A percentile compares a stretch with the other conserved stretches of the same genome.
phyloP scores from a whole-genome alignment of 2,329 filamentous ascomycete genomes.

The Parasarocladium wereldwijsianum region DNA sequence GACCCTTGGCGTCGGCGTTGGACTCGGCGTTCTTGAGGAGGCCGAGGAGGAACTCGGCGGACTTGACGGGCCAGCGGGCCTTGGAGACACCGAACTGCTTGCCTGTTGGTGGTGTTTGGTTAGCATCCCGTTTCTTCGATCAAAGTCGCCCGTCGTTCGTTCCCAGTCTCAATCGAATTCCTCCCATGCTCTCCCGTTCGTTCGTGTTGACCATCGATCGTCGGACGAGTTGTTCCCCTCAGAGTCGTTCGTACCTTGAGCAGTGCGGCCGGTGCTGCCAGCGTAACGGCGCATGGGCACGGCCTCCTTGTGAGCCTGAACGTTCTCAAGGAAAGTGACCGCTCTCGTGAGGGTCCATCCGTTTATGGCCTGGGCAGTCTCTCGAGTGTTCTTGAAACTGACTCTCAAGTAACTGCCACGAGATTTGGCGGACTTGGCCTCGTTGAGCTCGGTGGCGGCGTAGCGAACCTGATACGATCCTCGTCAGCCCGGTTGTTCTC shows the following conservation, averaged over 20 bases:
- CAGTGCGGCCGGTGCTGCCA: slow-evolving; percentile 85
- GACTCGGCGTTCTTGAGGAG: slow-evolving; percentile 96
- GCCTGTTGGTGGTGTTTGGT: slow-evolving; percentile 41
- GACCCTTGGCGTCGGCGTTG: slow-evolving; percentile 93
- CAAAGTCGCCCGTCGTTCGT: no score
- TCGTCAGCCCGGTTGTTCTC: not conserved
- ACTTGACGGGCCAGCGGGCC: slow-evolving; percentile 99
- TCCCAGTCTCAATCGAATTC: no score
- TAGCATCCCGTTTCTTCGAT: slow-evolving; percentile 8
- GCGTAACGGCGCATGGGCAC: slow-evolving; percentile 97
- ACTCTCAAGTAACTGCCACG: slow-evolving; percentile 98
- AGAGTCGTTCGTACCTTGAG: slow-evolving; percentile 92
- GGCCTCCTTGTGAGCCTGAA: slow-evolving; percentile 91
- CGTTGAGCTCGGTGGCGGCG: slow-evolving; percentile 77
- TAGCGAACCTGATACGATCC: slow-evolving; percentile 99
- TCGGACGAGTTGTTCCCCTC: no score
- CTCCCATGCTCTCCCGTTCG: no score
- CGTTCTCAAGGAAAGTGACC: slow-evolving; percentile 94
- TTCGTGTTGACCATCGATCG: no score
- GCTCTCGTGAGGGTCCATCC: slow-evolving; percentile 96
- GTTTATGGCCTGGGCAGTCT: slow-evolving; percentile 98
- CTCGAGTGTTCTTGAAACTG: slow-evolving; percentile 99
- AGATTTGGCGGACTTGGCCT: slow-evolving; percentile 89
- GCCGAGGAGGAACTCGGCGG: slow-evolving; percentile 91
- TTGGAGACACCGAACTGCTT: slow-evolving; percentile 98